These are phyloP conservation scores for Boletus coffeatus DNA, from an alignment of 1,284 basidiomycete species.

Conservation along the genomic window DNA sequence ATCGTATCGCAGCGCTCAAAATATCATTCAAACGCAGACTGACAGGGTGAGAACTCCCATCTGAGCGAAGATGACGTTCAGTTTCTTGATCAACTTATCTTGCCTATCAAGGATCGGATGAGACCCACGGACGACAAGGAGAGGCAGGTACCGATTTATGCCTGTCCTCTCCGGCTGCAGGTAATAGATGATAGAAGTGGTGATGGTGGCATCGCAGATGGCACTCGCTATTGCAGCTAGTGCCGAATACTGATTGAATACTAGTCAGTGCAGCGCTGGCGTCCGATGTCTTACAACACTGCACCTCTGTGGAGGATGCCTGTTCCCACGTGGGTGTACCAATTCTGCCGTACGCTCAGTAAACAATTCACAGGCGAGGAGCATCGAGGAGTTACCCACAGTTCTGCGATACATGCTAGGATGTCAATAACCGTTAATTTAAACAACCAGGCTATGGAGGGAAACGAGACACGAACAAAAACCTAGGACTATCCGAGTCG, in stretches of 20 bases:
- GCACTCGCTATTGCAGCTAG: slow-evolving; percentile 12
- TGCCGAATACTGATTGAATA: slow-evolving; percentile 3
- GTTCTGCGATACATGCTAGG: slow-evolving; percentile 1
- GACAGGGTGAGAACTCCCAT: slow-evolving; percentile 25
- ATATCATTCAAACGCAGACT: not conserved
- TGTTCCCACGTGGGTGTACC: slow-evolving; percentile 7
- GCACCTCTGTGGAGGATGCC: slow-evolving; percentile 6
- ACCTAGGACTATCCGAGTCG: slow-evolving; percentile 17
- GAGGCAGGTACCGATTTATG: slow-evolving; percentile 9
- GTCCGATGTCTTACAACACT: not conserved
- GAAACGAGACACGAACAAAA: slow-evolving; percentile 9
- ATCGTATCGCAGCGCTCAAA: not conserved
- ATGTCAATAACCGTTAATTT: not conserved
- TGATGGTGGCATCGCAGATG: slow-evolving; percentile 20
- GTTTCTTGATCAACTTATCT: slow-evolving; percentile 8
- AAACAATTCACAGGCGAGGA: not conserved
- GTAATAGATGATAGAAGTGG: slow-evolving; percentile 18
- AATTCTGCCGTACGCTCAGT: slow-evolving; percentile 6
- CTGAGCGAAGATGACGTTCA: slow-evolving; percentile 20
- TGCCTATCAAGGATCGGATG: not conserved
- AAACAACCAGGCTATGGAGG: not conserved
- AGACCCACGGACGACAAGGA: not conserved
- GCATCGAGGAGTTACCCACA: slow-evolving; percentile 6
- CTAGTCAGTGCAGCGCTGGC: not conserved
- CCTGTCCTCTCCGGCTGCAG: slow-evolving; percentile 14